phyloP scores from a whole-genome alignment of 2,329 filamentous ascomycete species.

The Fusarium dimerum region DNA sequence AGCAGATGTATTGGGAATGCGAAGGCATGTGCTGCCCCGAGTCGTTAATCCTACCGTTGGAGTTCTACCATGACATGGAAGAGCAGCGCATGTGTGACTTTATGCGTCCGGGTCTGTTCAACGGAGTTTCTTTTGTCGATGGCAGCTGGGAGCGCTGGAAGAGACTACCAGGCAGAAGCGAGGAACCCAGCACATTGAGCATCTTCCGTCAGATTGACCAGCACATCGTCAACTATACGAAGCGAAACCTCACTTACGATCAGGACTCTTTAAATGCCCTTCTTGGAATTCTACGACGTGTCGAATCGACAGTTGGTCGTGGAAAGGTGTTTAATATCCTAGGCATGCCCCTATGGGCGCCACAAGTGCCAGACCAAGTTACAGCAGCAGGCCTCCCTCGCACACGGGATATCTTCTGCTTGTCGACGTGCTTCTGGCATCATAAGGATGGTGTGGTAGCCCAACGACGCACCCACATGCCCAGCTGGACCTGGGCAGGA shows the following conservation, averaged over 20 bases:
- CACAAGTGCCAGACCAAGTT: conserved; percentile 13
- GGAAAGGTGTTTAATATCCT: conserved; percentile 33
- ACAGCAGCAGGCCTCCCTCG: conserved; percentile 22
- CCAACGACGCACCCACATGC: conserved; percentile 32
- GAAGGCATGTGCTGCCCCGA: conserved; percentile 40
- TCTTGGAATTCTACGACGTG: conserved; percentile 32
- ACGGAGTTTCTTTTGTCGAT: conserved; percentile 37
- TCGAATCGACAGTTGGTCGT: conserved; percentile 33
- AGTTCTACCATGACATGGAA: conserved; percentile 33
- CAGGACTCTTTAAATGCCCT: conserved; percentile 37
- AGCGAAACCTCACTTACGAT: conserved; percentile 30
- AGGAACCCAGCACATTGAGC: conserved; percentile 36
- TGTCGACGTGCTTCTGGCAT: conserved; percentile 40
- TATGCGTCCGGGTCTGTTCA: conserved; percentile 37
- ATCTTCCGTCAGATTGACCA: conserved; percentile 38
- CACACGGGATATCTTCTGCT: conserved; percentile 35
- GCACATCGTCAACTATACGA: conserved; percentile 35
- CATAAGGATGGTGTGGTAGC: conserved; percentile 30
- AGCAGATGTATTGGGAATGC: conserved; percentile 43
- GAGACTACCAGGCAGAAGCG: conserved; percentile 28
- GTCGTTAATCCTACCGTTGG: conserved; percentile 33
- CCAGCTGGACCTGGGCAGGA: conserved; percentile 41
- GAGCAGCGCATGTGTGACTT: conserved; percentile 39
- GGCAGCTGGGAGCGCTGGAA: conserved; percentile 40
- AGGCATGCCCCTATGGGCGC: conserved; percentile 36